These are phyloP conservation scores for Trichoderma atroviride DNA, from an alignment of 2,329 filamentous ascomycete species.

Conservation along the genomic window DNA sequence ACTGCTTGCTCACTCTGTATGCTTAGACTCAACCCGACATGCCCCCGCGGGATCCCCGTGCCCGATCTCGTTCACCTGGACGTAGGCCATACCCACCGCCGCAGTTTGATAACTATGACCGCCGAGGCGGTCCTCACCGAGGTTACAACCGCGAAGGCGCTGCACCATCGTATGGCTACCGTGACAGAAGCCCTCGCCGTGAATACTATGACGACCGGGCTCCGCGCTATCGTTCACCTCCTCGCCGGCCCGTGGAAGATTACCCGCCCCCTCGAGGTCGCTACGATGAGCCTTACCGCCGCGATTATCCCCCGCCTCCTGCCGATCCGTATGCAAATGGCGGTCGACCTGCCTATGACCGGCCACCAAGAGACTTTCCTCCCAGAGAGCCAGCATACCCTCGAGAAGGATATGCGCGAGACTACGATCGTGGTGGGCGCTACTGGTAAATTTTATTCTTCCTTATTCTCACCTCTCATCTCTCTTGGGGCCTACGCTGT, in stretches of 20 bases:
- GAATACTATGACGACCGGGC: conserved; percentile 87
- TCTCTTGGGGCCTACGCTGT: background rate
- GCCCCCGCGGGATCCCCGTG: conserved; percentile 62
- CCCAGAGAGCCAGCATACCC: conserved; percentile 47
- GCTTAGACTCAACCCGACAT: conserved; percentile 78
- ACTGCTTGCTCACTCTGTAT: conserved; percentile 15
- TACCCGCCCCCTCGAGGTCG: conserved; percentile 70
- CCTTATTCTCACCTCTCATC: conserved; percentile 27
- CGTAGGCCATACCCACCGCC: conserved; percentile 65
- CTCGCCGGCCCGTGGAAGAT: conserved; percentile 76
- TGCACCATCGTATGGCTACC: conserved; percentile 71
- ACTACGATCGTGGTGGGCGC: conserved; percentile 54
- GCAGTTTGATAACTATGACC: conserved; percentile 77
- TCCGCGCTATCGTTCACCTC: conserved; percentile 78
- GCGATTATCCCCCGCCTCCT: conserved; percentile 67
- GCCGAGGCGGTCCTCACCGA: conserved; percentile 73
- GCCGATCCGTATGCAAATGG: conserved; percentile 64
- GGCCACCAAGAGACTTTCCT: conserved; percentile 55
- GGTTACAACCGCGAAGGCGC: conserved; percentile 72
- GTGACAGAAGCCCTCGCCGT: conserved; percentile 81
- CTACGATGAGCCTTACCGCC: conserved; percentile 77
- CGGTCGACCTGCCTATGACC: conserved; percentile 56
- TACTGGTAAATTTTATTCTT: conserved; percentile 52
- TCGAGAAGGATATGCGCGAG: conserved; percentile 48
- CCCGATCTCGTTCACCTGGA: conserved; percentile 76